Evolutionary conservation across 768 basidiomycete genomes (phyloP).

Genomic region (Boletus fagicola): DNA sequence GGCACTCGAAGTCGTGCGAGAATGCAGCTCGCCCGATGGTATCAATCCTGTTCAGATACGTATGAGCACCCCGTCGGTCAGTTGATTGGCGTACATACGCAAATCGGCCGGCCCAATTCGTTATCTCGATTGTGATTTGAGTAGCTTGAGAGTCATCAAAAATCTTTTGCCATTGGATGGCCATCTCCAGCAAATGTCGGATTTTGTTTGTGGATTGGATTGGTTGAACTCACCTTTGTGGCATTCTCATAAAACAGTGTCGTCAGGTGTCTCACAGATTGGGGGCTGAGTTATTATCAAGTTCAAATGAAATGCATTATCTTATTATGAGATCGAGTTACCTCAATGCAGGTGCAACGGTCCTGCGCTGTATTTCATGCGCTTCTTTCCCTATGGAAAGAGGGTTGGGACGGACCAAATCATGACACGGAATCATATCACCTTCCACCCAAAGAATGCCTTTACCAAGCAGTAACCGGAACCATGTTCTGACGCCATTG

Average conservation of each 20-base stretch:
- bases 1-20: constrained; percentile 58
- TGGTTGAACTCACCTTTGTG: constrained; percentile 29
- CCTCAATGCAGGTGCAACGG: constrained; percentile 59
- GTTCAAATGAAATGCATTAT: neutral
- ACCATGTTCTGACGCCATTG: constrained; percentile 62
- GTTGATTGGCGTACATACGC: constrained; percentile 43
- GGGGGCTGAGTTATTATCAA: constrained; percentile 36
- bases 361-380: constrained; percentile 53
- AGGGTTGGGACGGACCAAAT: constrained; percentile 1
- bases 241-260: constrained; percentile 57
- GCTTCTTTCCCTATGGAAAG: constrained; percentile 46
- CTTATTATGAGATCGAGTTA: constrained; percentile 21
- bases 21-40: constrained; percentile 62
- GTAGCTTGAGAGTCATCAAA: constrained; percentile 42
- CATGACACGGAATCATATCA: constrained; percentile 18
- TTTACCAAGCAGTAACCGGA: constrained; percentile 56
- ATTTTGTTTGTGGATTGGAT: neutral
- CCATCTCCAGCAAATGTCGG: constrained; percentile 34
- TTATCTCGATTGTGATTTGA: constrained; percentile 51
- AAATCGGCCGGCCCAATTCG: constrained; percentile 59
- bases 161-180: constrained; percentile 47
- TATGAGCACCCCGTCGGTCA: neutral
- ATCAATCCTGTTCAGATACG: constrained; percentile 43
- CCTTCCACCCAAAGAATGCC: constrained; percentile 70
- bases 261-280: constrained; percentile 51